Conservation (phyloP, 2,329 filamentous ascomycete species). For the Monosporascus sp. region DNA sequence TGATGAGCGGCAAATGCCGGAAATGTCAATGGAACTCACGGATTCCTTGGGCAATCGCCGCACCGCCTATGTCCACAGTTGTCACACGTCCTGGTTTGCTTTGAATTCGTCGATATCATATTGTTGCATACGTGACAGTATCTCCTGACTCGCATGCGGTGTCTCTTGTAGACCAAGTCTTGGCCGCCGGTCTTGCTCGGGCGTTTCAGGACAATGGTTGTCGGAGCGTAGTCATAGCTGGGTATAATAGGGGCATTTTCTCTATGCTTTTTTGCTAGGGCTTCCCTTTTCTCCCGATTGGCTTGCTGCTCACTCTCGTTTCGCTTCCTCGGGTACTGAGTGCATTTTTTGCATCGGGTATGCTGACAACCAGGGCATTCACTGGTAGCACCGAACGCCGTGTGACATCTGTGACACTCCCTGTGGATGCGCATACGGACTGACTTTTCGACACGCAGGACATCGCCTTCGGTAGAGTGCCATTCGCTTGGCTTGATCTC, state of each 20-base stretch:
- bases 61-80: slow-evolving; percentile 71
- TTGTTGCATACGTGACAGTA: slow-evolving; percentile 70
- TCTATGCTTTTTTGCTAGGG: slow-evolving; percentile 49
- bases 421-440: slow-evolving; percentile 75
- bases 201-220: slow-evolving; percentile 52
- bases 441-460: slow-evolving; percentile 65
- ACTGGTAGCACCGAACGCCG: slow-evolving; percentile 67
- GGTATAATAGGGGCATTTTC: slow-evolving; percentile 50
- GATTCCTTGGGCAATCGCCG: slow-evolving; percentile 74
- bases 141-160: slow-evolving; percentile 68
- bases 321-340: slow-evolving; percentile 65
- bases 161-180: slow-evolving; percentile 67
- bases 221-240: slow-evolving; percentile 46
- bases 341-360: slow-evolving; percentile 74
- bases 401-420: slow-evolving; percentile 76
- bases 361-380: slow-evolving; percentile 76
- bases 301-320: slow-evolving; percentile 50
- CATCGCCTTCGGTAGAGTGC: slow-evolving; percentile 48
- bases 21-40: slow-evolving; percentile 48
- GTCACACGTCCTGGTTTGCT: slow-evolving; percentile 49
- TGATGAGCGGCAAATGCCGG: background rate
- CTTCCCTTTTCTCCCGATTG: slow-evolving; percentile 47
- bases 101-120: slow-evolving; percentile 54
- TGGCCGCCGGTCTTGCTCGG: slow-evolving; percentile 63
- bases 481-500: slow-evolving; percentile 52